These are phyloP conservation scores for Acacia pycnantha DNA, from an alignment of 331 rosid species.

Conservation along the genomic window DNA sequence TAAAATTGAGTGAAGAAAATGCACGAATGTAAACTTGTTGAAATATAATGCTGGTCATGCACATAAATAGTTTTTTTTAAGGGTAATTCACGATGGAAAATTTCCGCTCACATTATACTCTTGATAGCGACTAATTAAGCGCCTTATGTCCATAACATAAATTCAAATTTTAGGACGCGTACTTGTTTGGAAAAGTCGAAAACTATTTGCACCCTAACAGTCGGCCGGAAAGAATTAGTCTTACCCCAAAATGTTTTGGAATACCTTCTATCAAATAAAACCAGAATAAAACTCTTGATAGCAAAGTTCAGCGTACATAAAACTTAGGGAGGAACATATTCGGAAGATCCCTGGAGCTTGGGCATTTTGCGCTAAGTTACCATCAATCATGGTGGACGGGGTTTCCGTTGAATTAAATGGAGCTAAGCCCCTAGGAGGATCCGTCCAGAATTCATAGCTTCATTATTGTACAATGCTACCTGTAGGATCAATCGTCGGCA, in stretches of 20 bases:
- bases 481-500: neutral
- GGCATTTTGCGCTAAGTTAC: neutral
- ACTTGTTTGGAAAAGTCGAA: no score
- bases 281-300: neutral
- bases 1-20: neutral
- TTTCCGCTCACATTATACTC: neutral
- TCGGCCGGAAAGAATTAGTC: no score
- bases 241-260: no score
- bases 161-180: no score
- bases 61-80: neutral
- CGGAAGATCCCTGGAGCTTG: neutral
- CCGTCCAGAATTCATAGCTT: neutral
- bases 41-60: neutral
- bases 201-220: no score
- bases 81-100: neutral
- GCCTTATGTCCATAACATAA: no score
- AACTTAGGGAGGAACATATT: neutral
- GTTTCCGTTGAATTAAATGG: neutral
- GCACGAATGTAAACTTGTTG: neutral
- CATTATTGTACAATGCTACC: neutral
- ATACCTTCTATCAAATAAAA: no score
- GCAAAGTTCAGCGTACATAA: neutral
- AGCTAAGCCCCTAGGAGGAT: neutral
- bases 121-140: no score
- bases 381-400: neutral